Evolutionary conservation across 164 flowering plant species (phyloP), one percentile per base, ranked within the genome.

Genomic region (Vitis amurensis): DNA sequence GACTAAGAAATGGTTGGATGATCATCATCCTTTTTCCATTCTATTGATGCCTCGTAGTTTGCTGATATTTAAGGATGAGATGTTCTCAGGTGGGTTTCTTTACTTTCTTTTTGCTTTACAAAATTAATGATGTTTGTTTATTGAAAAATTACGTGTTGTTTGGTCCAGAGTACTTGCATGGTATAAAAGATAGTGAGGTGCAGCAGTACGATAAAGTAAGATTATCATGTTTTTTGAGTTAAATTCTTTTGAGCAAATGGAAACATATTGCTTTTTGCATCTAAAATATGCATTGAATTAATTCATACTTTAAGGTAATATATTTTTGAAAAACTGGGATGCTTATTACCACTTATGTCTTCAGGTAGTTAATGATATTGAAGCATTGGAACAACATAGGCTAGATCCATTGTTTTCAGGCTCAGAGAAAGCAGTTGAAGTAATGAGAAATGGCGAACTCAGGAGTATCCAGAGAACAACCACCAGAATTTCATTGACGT

Each of bases 11-110:
- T 52, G 57, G 66, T 59, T 44, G 13, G 72, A 82, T 19, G 66
- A 75, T 50, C 83, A 79, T 75, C 73, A 70, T 48, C 78, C 88
- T 37, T 87, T 86, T 76, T 92, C 97, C 37, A 73, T 89, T 27
- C 69, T 86, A 23, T 71, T 92, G 81, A 91, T 86, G 97, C 97
- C 98, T 73, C 80, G 91, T 62, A 94, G 98, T 77, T 85, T 92
- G 64, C 75, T 94, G 73, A 87, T 94, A 67, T 94, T 94, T 74
- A 94, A 91, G 82, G 97, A 94, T 68, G 70, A 70, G 27, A 91
- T 91, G 11, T 94, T 92, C 73, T 86, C 97, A 74, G 95, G 98
- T 87, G 58, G 27, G 61, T 61, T n/a, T 50, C 8, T 60, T 2
- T 50, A 27, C 30, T 51, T 47, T 8, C 11, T 64, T 3, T 31